Evolutionary conservation across 228 moss, liverwort and hornwort genomes (phyloP).

Genomic region (Sphagnum fallax): DNA sequence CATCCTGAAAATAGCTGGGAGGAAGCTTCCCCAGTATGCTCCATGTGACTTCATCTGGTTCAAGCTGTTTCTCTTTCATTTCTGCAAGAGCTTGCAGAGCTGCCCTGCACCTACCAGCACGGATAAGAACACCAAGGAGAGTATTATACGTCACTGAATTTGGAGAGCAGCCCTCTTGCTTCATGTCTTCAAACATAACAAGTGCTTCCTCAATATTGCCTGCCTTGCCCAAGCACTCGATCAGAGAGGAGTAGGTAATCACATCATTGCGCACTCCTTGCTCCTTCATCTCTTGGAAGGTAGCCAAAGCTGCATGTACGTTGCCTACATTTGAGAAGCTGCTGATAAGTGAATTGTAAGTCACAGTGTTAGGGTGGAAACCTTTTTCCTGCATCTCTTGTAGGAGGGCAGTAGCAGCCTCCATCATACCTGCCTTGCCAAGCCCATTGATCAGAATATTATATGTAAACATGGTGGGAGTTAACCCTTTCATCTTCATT

Average conservation of each 20-base stretch:
- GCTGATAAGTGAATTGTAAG: constrained; percentile 35
- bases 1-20: constrained; percentile 50
- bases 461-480: constrained; percentile 35
- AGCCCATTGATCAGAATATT: constrained; percentile 43
- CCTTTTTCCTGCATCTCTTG: constrained; percentile 36
- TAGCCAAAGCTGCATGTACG: constrained; percentile 14
- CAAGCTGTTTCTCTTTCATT: constrained; percentile 53
- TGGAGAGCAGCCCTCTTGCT: constrained; percentile 28
- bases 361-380: constrained; percentile 28
- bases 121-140: constrained; percentile 51
- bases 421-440: constrained; percentile 35
- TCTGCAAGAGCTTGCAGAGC: constrained; percentile 40
- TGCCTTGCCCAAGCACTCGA: constrained; percentile 36
- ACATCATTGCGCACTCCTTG: constrained; percentile 30
- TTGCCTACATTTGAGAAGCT: constrained; percentile 41
- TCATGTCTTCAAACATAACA: constrained; percentile 38
- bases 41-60: constrained; percentile 46
- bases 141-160: constrained; percentile 64
- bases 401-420: constrained; percentile 31
- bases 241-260: constrained; percentile 33
- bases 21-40: constrained; percentile 41
- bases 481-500: constrained; percentile 29
- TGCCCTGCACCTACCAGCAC: constrained; percentile 38
- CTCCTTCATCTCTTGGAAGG: constrained; percentile 33
- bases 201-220: constrained; percentile 32